Conservation (phyloP, 1,139 yeast species). For the Yamadazyma conglobata region DNA sequence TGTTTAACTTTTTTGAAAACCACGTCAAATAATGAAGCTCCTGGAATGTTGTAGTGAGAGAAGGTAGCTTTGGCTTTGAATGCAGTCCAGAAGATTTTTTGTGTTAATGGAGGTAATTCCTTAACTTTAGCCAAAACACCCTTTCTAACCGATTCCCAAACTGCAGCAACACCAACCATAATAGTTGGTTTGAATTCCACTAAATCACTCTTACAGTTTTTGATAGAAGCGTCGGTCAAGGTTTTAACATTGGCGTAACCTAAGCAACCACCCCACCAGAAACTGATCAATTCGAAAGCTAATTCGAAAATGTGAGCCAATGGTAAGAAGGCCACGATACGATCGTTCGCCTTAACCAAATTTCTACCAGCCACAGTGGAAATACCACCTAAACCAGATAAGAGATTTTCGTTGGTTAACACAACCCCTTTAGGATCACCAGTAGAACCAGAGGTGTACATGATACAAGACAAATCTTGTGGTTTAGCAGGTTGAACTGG, state of each 20-base stretch:
- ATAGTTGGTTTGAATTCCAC: constrained; percentile 84
- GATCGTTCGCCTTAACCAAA: constrained; percentile 52
- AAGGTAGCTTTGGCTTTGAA: constrained; percentile 66
- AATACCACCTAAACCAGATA: constrained; percentile 85
- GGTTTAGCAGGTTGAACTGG: constrained; percentile 24
- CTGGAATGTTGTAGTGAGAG: constrained; percentile 66
- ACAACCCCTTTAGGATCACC: constrained; percentile 98
- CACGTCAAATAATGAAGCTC: constrained; percentile 57
- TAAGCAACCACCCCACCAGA: constrained; percentile 87
- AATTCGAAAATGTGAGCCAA: constrained; percentile 95
- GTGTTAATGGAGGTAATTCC: constrained; percentile 63
- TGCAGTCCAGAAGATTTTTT: constrained; percentile 88
- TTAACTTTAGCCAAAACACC: constrained; percentile 79
- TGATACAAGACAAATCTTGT: constrained; percentile 82
- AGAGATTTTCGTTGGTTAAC: constrained; percentile 68
- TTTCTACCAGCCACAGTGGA: constrained; percentile 57
- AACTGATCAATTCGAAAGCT: constrained; percentile 72
- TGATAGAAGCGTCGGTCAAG: constrained; percentile 74
- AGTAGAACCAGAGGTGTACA: constrained; percentile 98
- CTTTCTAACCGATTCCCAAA: constrained; percentile 94
- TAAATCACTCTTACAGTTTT: constrained; percentile 86
- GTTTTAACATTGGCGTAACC: constrained; percentile 97
- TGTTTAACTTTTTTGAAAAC: constrained; percentile 86
- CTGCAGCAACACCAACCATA: constrained; percentile 99
- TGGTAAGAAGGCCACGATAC: constrained; percentile 85